These are phyloP conservation scores for Pachyrhizus erosus DNA, from an alignment of 306 rosid species.

Conservation along the genomic window DNA sequence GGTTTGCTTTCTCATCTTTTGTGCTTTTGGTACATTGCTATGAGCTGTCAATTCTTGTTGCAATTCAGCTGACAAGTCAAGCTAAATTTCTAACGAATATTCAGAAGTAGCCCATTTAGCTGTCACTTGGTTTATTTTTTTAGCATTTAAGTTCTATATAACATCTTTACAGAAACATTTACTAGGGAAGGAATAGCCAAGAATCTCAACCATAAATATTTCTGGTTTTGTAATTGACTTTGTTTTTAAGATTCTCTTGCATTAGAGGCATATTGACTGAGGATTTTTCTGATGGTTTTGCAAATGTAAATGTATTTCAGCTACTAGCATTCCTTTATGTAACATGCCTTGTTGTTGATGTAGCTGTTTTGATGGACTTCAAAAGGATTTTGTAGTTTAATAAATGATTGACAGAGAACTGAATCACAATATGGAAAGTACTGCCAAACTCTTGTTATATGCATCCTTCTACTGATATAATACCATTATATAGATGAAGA, in stretches of 20 bases:
- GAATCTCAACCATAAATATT: background rate
- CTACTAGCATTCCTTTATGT: slow-evolving; percentile 3
- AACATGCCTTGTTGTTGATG: background rate
- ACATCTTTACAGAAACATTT: background rate
- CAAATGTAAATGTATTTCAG: slow-evolving; percentile 5
- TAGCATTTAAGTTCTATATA: slow-evolving; percentile 17
- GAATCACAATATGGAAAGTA: slow-evolving; percentile 18
- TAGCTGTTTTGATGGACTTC: slow-evolving; percentile 32
- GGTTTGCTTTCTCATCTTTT: slow-evolving; percentile 30
- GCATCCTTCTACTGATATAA: background rate
- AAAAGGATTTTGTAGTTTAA: background rate
- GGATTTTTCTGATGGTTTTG: slow-evolving; percentile 4
- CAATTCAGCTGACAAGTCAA: slow-evolving; percentile 22
- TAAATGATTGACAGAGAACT: background rate
- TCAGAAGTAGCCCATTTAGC: slow-evolving; percentile 6
- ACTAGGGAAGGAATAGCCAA: background rate
- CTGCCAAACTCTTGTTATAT: background rate
- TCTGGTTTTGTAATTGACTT: slow-evolving; percentile 20
- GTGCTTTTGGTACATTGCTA: slow-evolving; percentile 27
- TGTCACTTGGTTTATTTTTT: slow-evolving; percentile 13
- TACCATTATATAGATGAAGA: slow-evolving; percentile 2
- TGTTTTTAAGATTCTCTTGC: slow-evolving; percentile 29
- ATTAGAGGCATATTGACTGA: background rate
- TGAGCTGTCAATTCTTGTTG: slow-evolving; percentile 16
- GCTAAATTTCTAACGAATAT: background rate